Conservation (phyloP, 345 rosid genomes). For the Lagerstroemia speciosa region DNA sequence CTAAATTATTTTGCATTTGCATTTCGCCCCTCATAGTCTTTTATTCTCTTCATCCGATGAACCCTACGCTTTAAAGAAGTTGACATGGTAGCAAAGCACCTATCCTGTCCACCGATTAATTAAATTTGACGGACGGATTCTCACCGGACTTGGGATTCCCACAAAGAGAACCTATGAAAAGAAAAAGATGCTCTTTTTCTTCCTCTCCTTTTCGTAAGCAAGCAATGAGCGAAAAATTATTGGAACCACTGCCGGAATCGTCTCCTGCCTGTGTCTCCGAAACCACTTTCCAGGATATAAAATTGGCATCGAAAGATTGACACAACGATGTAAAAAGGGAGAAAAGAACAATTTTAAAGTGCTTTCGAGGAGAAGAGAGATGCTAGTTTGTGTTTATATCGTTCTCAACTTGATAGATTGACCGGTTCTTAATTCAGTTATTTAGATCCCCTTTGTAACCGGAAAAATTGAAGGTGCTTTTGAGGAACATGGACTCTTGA, state of each 20-base stretch:
- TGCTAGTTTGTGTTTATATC: no score
- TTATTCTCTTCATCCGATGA: not conserved
- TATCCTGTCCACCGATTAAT: not conserved
- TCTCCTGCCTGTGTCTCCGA: no score
- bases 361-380: no score
- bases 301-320: no score
- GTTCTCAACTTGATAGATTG: no score
- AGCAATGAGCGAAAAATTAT: not conserved
- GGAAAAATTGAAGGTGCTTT: no score
- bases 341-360: not conserved
- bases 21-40: not conserved
- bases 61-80: not conserved
- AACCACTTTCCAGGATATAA: no score
- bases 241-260: not conserved
- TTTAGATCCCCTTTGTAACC: no score
- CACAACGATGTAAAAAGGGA: no score
- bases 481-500: not conserved
- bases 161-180: not conserved
- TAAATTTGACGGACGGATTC: not conserved
- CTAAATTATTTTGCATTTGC: not conserved
- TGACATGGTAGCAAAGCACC: not conserved
- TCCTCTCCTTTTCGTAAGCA: not conserved
- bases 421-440: no score
- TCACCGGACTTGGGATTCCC: conserved; percentile 6
- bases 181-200: not conserved